Conservation (phyloP, 2,329 filamentous ascomycete genomes). For the Apiospora saccharicola region DNA sequence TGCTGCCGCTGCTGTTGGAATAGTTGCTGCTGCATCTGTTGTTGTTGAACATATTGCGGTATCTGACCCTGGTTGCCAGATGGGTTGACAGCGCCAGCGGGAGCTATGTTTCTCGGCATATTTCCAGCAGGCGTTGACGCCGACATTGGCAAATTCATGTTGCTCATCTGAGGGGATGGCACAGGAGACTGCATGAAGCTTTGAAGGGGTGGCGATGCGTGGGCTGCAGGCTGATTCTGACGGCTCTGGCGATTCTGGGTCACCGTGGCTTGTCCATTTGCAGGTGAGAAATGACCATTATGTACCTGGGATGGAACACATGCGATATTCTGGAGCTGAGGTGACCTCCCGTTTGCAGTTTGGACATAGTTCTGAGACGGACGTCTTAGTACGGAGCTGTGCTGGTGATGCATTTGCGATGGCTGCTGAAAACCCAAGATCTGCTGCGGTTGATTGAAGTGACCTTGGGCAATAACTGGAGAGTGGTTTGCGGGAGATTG, state of each 20-base stretch:
- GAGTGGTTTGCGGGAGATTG: background rate
- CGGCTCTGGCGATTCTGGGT: background rate
- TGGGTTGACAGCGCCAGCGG: background rate
- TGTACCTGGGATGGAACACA: background rate
- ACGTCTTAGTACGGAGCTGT: slow-evolving; percentile 15
- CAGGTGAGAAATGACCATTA: background rate
- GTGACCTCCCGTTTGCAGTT: slow-evolving; percentile 16
- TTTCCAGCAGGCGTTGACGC: background rate
- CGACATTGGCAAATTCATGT: background rate
- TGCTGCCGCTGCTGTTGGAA: slow-evolving; percentile 24
- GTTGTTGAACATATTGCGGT: slow-evolving; percentile 27
- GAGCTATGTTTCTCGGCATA: background rate
- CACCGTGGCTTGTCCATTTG: background rate
- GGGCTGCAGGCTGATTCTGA: background rate
- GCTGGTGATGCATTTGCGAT: background rate
- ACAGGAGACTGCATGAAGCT: slow-evolving; percentile 3
- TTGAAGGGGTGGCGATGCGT: background rate
- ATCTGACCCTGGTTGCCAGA: slow-evolving; percentile 26
- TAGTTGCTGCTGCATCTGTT: slow-evolving; percentile 22
- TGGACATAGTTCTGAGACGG: slow-evolving; percentile 24
- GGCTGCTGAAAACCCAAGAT: background rate
- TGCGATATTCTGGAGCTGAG: slow-evolving; percentile 23
- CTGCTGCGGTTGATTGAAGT: slow-evolving; percentile 13
- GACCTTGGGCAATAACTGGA: slow-evolving; percentile 5
- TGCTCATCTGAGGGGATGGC: background rate